phyloP scores from a whole-genome alignment of 352 stramenopile species.

The Blastocystis sp. region DNA sequence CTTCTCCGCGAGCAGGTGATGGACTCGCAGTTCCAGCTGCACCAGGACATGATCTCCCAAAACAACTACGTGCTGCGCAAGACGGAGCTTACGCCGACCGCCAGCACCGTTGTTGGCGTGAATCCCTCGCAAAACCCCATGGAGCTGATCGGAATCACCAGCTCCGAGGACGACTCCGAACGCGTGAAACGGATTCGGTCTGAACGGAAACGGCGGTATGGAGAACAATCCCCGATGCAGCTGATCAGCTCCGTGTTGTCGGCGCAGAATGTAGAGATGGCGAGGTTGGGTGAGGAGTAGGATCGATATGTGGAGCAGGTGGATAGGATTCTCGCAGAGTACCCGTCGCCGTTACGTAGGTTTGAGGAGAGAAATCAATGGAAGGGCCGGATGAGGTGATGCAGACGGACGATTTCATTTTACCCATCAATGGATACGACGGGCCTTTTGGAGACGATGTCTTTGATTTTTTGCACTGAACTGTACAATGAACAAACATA shows the following conservation, averaged over 20 bases:
- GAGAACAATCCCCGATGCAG: background rate
- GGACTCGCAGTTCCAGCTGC: constrained; percentile 47
- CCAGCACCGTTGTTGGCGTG: no score
- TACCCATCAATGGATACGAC: background rate
- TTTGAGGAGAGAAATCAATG: background rate
- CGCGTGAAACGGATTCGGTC: background rate
- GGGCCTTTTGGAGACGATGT: constrained; percentile 7
- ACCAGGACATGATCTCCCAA: constrained; percentile 48
- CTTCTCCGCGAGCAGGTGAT: background rate
- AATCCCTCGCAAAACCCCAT: no score
- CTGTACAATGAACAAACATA: constrained; percentile 29
- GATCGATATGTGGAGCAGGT: constrained; percentile 50
- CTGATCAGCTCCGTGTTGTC: constrained; percentile 29
- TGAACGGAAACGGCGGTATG: background rate
- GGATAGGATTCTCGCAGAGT: background rate
- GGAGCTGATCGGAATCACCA: constrained; percentile 11
- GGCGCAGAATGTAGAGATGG: constrained; percentile 9
- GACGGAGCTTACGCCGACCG: background rate
- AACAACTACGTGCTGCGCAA: constrained; percentile 44
- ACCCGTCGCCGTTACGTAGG: background rate
- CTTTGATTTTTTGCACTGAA: constrained; percentile 55
- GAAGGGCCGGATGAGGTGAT: background rate
- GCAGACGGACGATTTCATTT: background rate
- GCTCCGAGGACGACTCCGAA: constrained; percentile 20
- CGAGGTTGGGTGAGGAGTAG: background rate